phyloP scores from a whole-genome alignment of 2,329 filamentous ascomycete genomes.

The Cytospora paraplurivora region DNA sequence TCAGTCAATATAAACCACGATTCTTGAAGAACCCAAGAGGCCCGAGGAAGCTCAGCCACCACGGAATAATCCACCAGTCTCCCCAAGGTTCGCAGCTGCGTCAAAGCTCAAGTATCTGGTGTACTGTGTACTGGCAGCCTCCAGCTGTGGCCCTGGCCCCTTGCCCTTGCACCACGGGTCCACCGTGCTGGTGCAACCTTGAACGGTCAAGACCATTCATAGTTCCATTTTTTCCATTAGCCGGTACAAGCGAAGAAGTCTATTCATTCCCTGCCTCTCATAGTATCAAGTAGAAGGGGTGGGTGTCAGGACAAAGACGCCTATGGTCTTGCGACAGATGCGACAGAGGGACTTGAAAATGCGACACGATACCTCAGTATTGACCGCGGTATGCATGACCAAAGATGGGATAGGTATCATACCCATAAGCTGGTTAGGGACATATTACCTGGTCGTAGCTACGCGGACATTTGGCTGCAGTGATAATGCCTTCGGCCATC shows the following conservation, averaged over 20 bases:
- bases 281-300: background rate
- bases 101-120: no score
- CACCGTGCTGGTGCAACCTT: constrained; percentile 14
- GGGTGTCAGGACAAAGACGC: background rate
- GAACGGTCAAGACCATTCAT: background rate
- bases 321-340: background rate
- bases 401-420: no score
- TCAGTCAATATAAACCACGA: no score
- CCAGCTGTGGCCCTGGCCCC: background rate
- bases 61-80: no score
- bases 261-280: background rate
- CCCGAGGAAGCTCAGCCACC: no score
- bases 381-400: no score
- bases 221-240: constrained; percentile 1
- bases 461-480: background rate
- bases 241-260: constrained; percentile 15
- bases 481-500: background rate
- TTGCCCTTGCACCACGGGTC: background rate
- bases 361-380: no score
- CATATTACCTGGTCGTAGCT: background rate
- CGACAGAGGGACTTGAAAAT: background rate
- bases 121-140: background rate
- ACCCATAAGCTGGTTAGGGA: background rate
- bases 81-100: no score
- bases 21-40: no score